Base-by-base conservation (phyloP, 306 rosid genomes). In the Fragaria iinumae region DNA sequence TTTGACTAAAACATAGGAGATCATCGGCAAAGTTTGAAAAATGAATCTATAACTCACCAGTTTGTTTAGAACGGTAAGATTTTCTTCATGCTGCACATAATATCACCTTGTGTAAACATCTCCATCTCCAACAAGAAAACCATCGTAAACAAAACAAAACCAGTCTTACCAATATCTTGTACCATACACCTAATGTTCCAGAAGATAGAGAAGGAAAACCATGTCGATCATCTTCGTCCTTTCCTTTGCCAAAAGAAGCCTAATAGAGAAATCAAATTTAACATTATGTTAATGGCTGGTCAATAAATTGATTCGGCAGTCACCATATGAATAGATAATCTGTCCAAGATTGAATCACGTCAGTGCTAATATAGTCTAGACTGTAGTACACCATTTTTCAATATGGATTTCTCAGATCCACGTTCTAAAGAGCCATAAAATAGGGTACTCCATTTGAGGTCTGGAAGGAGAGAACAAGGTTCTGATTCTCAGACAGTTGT, bases 81-180 rank as follows among this genome's bases (percentile, higher is more conserved):
- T 84, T 72, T 72, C 80, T 81, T 84, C 87, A 80, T 84, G 85
- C 87, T 84, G 87, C 80, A 80, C 62, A 77, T 49, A 29, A 80
- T 12, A 80, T 53, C 70, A 75, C 27, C 60, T 52, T 47, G 32
- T 62, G 74, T 77, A 64, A 81, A 25, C 38, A 36, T 36, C 38
- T 41, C 59, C 38, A 36, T 36, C 38, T 41, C 59, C 70, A 36
- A 39, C 69, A 72, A 84, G 66, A 60, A 76, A 0, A 74, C 25
- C 20, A 79, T 49, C 66, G 43, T 27, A 23, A 72, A 20, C 20
- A 16, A 52, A 63, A 32, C 25, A 74, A 32, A 77, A 60, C 1
- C 32, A 57, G 73, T 75, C 84, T 72, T 73, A 84, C 87, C 82
- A 84, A 69, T 53, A 67, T 78, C 73, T 81, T 77, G 67, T 73